These are phyloP conservation scores for Phaseolus coccineus DNA, from an alignment of 331 rosid genomes.

Conservation along the genomic window DNA sequence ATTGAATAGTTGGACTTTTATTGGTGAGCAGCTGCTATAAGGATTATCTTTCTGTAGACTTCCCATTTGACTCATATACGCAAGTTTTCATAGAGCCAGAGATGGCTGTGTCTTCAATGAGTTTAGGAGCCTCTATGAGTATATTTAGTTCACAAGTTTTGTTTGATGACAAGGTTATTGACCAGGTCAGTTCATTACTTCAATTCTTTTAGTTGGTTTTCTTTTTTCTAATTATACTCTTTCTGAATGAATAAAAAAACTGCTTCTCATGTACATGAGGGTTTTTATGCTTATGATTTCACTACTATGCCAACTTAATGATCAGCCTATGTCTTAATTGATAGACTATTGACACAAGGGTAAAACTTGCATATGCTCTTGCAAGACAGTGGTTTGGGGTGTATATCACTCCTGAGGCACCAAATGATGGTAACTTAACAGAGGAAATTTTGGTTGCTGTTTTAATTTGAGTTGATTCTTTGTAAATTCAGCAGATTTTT, in stretches of 20 bases:
- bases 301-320: conserved; percentile 35
- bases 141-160: conserved; percentile 85
- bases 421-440: conserved; percentile 78
- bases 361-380: conserved; percentile 91
- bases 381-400: conserved; percentile 99
- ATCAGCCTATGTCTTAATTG: conserved; percentile 41
- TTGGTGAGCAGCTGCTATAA: conserved; percentile 75
- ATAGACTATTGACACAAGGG: conserved; percentile 92
- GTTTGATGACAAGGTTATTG: conserved; percentile 93
- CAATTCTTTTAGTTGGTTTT: conserved; percentile 26
- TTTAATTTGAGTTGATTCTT: conserved; percentile 34
- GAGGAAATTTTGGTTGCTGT: conserved; percentile 26
- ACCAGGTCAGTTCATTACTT: conserved; percentile 70
- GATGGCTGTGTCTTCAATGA: conserved; percentile 77
- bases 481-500: conserved; percentile 23
- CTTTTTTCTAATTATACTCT: conserved; percentile 3
- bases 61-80: conserved; percentile 93
- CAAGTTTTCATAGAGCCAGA: conserved; percentile 95
- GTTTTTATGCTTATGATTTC: conserved; percentile 22
- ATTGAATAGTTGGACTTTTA: conserved; percentile 43
- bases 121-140: conserved; percentile 92
- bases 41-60: conserved; percentile 86
- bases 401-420: conserved; percentile 84
- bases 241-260: neutral
- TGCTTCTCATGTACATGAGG: neutral